These are phyloP conservation scores for Elsinoe fawcettii DNA, from an alignment of 2,329 filamentous ascomycete species.

Conservation along the genomic window DNA sequence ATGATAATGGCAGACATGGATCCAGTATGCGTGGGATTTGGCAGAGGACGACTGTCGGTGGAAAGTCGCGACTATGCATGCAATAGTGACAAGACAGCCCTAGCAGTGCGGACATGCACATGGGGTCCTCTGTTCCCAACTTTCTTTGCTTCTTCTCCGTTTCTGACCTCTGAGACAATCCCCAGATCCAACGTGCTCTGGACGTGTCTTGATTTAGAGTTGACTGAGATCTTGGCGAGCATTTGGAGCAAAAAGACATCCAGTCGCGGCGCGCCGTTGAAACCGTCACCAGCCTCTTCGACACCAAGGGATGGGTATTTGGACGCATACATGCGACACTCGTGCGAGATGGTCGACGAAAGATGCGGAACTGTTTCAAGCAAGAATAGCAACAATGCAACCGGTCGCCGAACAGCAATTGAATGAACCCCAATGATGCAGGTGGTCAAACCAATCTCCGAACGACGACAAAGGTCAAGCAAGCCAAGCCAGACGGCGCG, in stretches of 20 bases:
- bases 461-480: background rate
- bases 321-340: background rate
- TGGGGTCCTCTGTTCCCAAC: background rate
- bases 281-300: background rate
- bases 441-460: background rate
- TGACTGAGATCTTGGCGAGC: background rate
- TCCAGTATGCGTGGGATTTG: no score
- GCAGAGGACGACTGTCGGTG: background rate
- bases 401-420: background rate
- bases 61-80: background rate
- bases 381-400: background rate
- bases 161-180: constrained; percentile 5
- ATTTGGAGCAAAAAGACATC: background rate
- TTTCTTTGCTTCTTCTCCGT: constrained; percentile 10
- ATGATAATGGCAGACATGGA: no score
- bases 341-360: background rate
- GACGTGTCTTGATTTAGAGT: background rate
- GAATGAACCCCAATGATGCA: background rate
- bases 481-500: constrained; percentile 1
- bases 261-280: background rate
- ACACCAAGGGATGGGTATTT: background rate
- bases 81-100: no score
- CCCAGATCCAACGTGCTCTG: background rate
- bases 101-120: background rate
- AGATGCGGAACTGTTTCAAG: background rate